Evolutionary conservation across 768 basidiomycete genomes (phyloP), one percentile per base, ranked within the genome.

Genomic region (Boletellus emodensis): DNA sequence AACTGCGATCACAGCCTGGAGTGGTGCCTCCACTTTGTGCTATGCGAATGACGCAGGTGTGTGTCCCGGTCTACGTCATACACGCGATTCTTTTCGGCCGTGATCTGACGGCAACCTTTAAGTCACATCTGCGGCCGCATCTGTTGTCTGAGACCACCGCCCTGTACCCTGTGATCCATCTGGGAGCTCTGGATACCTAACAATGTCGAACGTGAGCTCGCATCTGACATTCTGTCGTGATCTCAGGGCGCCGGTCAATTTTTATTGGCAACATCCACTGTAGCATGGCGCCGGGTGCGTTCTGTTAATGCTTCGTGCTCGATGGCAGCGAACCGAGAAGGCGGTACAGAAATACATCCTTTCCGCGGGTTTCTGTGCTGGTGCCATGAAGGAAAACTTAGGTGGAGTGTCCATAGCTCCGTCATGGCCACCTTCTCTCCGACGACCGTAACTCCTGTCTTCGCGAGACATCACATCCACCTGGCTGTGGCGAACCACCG

Each of bases 121-220:
- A 7, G 24, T 54, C 43, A n/a, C n/a, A 18, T 44, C 48, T 39
- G 15, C n/a, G 32, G 41, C 33, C 30, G n/a, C n/a, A 53, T 53
- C 20, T 38, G 24, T 33, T 41, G 46, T 49, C 35, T n/a, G 44
- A 20, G 20, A 55, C 36, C 46, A 0, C 28, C 47, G 48, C 57
- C 53, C 49, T 63, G 54, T 63, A 40, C 57, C 54, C 52, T 44
- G 28, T 43, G 44, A 38, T 57, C 36, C 33, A 48, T 56, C 30
- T 32, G 37, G 44, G 42, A 39, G 36, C 37, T 37, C 15, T 40
- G 40, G 32, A 51, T 47, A 24, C 40, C 22, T 45, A 18, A 52
- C 46, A 51, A 46, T 41, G 32, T 45, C 33, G 36, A 35, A 7
- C 30, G 36, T 33, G 24, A 20, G n/a, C 22, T 40, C 36, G 24